Evolutionary conservation across 169 alveolate species (phyloP).

Genomic region (Cryptosporidium baileyi): DNA sequence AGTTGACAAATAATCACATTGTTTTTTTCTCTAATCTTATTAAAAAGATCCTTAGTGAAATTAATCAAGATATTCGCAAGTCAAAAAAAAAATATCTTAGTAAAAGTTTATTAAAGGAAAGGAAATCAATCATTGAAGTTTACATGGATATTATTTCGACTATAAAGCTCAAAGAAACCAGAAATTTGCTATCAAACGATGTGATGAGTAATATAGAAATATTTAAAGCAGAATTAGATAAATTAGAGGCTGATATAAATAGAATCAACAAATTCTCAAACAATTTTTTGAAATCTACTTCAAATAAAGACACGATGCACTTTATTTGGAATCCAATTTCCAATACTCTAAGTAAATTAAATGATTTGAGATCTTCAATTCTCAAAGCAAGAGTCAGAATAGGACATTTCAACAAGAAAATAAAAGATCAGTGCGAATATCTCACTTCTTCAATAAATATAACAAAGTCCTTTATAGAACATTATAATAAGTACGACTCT

Average conservation of each 20-base stretch:
- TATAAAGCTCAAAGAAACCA: not conserved
- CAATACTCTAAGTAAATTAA: not conserved
- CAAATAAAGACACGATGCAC: not conserved
- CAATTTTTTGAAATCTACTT: not conserved
- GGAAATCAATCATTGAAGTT: not conserved
- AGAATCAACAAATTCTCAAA: not conserved
- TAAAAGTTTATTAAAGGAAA: not conserved
- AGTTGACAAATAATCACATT: not conserved
- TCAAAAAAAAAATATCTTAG: not conserved
- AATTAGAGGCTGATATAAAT: not conserved
- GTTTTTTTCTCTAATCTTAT: not conserved
- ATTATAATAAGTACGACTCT: not conserved
- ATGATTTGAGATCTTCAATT: not conserved
- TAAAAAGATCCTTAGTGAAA: not conserved
- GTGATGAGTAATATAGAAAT: not conserved
- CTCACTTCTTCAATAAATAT: not conserved
- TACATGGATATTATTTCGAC: constrained; percentile 14
- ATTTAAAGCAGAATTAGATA: not conserved
- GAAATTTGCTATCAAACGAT: not conserved
- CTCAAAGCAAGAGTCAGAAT: not conserved
- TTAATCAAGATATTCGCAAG: not conserved
- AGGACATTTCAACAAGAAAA: not conserved
- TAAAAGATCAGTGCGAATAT: constrained; percentile 4
- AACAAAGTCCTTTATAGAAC: constrained; percentile 10
- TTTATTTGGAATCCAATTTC: not conserved